Percentiles rank a stretch among this genome's conserved stretches.
These are phyloP conservation scores for Coccomyxa subellipsoidea DNA, from an alignment of 163 green algal species.

Conservation along the genomic window DNA sequence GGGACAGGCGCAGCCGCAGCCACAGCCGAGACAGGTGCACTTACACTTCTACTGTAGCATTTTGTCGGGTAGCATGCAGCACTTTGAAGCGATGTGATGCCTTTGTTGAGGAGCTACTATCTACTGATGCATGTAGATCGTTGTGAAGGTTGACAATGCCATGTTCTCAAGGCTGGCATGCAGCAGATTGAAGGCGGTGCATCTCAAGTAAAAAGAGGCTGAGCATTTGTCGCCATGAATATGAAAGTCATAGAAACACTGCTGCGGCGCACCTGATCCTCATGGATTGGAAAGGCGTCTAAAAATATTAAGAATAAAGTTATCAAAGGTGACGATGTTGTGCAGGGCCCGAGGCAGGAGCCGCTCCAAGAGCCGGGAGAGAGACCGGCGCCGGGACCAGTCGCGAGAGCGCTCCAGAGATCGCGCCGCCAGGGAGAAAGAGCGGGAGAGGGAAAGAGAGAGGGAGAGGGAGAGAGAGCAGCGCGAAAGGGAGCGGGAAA, in stretches of 20 bases:
- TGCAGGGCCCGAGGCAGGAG: constrained; percentile 13
- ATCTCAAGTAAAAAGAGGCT: no score
- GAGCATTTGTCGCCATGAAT: no score
- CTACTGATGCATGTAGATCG: not conserved
- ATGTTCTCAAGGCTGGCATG: not conserved
- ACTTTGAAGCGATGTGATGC: not conserved
- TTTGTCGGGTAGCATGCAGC: no score
- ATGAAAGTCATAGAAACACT: no score
- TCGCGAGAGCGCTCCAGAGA: not conserved
- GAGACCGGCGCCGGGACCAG: not conserved
- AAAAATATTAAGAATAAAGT: not conserved
- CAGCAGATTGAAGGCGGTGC: not conserved
- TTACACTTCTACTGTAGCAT: no score
- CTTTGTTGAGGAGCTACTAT: not conserved
- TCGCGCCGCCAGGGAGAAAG: not conserved
- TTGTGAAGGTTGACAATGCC: not conserved
- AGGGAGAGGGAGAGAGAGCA: not conserved
- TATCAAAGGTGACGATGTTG: not conserved
- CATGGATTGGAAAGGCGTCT: not conserved
- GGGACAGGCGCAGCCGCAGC: not conserved
- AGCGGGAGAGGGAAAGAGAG: not conserved
- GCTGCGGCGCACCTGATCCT: not conserved
- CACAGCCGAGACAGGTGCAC: constrained; percentile 8
- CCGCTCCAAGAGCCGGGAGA: constrained; percentile 10
- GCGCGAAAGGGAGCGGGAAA: not conserved